Conservation (phyloP, 352 stramenopile genomes). For the Globisporangium middletonii region DNA sequence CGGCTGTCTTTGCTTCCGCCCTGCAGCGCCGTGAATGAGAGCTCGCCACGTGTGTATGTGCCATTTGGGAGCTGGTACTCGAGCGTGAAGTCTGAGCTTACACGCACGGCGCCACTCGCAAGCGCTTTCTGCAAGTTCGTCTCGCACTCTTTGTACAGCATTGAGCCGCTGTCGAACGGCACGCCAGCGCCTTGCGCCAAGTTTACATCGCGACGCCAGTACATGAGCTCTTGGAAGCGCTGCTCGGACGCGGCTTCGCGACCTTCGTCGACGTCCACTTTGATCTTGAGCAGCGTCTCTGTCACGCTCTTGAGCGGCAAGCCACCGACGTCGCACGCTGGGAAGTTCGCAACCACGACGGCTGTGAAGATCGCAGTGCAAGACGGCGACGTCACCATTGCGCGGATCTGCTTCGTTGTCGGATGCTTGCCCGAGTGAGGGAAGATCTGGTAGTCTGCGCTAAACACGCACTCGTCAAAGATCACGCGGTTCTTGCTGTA, state of each 20-base stretch:
- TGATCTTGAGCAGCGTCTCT: constrained; percentile 61
- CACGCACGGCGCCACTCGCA: constrained; percentile 24
- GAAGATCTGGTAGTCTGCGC: constrained; percentile 59
- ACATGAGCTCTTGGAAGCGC: constrained; percentile 44
- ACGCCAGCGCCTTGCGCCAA: constrained; percentile 29
- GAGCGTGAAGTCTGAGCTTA: constrained; percentile 36
- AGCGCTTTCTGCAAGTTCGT: constrained; percentile 29
- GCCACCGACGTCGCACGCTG: constrained; percentile 42
- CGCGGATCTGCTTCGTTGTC: constrained; percentile 36
- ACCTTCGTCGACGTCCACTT: constrained; percentile 27
- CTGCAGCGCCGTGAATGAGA: constrained; percentile 20
- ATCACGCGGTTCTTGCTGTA: constrained; percentile 53
- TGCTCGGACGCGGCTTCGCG: constrained; percentile 22
- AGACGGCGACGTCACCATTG: constrained; percentile 38
- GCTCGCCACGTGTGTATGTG: constrained; percentile 10
- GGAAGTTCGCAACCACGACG: constrained; percentile 41
- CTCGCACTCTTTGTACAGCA: constrained; percentile 35
- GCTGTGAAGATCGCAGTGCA: constrained; percentile 53
- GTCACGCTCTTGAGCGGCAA: constrained; percentile 40
- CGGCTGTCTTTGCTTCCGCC: not conserved
- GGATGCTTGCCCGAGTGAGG: constrained; percentile 43
- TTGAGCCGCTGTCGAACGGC: constrained; percentile 39
- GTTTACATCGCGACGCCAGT: constrained; percentile 49
- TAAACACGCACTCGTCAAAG: constrained; percentile 48
- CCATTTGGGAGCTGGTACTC: constrained; percentile 27